Percentiles rank a stretch among this genome's conserved stretches.
Conservation (phyloP, 306 rosid species). For the Arachis hypogaea region DNA sequence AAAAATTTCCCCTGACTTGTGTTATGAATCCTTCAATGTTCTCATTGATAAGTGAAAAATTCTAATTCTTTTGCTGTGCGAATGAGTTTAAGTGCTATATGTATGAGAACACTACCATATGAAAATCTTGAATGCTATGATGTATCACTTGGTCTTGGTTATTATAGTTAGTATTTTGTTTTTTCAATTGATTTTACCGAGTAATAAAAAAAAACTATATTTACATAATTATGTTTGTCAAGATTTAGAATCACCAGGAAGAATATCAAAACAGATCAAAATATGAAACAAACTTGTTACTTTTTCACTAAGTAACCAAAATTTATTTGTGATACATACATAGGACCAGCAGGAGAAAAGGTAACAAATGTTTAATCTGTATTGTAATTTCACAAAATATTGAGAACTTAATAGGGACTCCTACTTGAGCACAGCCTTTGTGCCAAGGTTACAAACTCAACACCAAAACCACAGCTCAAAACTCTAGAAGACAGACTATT, state of each 20-base stretch:
- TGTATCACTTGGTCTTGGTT: not conserved
- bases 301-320: constrained; percentile 30
- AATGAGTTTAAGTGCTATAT: not conserved
- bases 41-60: not conserved
- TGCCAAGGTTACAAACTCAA: constrained; percentile 37
- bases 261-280: not conserved
- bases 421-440: constrained; percentile 31
- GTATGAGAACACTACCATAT: not conserved
- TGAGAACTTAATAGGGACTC: constrained; percentile 16
- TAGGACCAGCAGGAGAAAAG: constrained; percentile 3
- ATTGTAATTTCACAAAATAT: constrained; percentile 28
- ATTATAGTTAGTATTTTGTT: no score
- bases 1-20: not conserved
- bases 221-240: not conserved
- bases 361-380: constrained; percentile 13
- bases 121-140: not conserved
- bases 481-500: constrained; percentile 38
- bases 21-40: not conserved
- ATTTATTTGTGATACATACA: constrained; percentile 35
- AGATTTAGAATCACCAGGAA: not conserved
- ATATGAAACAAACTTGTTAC: not conserved
- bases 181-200: not conserved
- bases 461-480: constrained; percentile 41
- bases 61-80: not conserved
- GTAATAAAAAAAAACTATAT: no score